These are phyloP conservation scores for Komagataella mondaviorum DNA, from an alignment of 805 yeast species.

Conservation along the genomic window DNA sequence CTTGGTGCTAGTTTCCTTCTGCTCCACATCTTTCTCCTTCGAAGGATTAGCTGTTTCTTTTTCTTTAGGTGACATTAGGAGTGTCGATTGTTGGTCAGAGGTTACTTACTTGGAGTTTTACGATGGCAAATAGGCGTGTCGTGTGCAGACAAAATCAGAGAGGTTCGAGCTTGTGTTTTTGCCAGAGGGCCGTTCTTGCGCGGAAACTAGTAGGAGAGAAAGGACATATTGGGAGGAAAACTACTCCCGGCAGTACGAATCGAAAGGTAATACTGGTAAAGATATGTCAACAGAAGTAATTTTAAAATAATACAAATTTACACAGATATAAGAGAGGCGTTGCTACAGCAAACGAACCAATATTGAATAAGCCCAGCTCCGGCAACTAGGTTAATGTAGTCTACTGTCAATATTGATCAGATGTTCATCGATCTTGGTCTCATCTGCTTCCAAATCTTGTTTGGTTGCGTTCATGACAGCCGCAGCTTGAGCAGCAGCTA, in stretches of 20 bases:
- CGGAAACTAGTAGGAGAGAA: neutral
- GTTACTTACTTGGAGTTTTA: neutral
- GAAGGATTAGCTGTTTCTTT: slow-evolving; percentile 1
- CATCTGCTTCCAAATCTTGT: neutral
- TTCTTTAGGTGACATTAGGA: slow-evolving; percentile 1
- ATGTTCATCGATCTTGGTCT: slow-evolving; percentile 4
- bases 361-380: neutral
- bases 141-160: neutral
- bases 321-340: neutral
- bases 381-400: neutral
- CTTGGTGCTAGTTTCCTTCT: slow-evolving; percentile 7
- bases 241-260: too few species aligned
- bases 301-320: neutral
- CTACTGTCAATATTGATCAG: slow-evolving; percentile 4
- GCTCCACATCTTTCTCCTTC: slow-evolving; percentile 6
- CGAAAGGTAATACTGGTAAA: too few species aligned
- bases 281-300: neutral
- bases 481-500: slow-evolving; percentile 2
- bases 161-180: neutral
- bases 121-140: neutral
- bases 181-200: neutral
- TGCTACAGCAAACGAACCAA: neutral
- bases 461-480: slow-evolving; percentile 1
- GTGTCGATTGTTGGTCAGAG: neutral
- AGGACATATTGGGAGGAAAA: neutral